Base-by-base conservation (phyloP, 768 basidiomycete genomes). In the Termitomyces sp. region DNA sequence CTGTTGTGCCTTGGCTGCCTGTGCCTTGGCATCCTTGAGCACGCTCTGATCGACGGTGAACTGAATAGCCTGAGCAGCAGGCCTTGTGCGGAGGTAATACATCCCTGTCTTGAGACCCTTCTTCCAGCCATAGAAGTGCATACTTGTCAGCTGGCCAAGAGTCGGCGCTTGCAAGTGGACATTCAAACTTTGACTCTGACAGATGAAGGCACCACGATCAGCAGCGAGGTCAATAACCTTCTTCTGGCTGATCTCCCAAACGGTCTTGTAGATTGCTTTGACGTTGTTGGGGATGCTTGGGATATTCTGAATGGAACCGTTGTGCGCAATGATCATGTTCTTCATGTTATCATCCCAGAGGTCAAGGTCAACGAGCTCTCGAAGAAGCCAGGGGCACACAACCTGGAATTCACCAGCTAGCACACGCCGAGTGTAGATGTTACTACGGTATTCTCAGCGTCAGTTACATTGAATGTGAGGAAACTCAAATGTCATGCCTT, bases 41-140 rank as follows among this genome's bases (percentile, higher is more conserved):
- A 90, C 72, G 37, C 74, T 80, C 68, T 90, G 87, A 68, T 96
- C 94, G 56, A 98, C 84, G 10, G 97, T 99, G 77, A 99, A 98
- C 74, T 99, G 93, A 68, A 96, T 95, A 49, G 97, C 97, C 65
- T 93, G 88, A 12, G 93, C 91, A 9, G 95, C 94, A 5, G 97
- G 92, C 51, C 92, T 83, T 35, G 97, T 98, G 53, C 97, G 84
- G 48, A 99, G 80, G 72, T 99, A 98, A 74, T 93, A 94, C 91
- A 96, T 95, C 62, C 96, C 97, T 1, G 97, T 99, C 83, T 99
- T 99, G 66, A 99, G 74, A 34, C 97, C 97, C 74, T 93, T 93
- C 82, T 96, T 96, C 97, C 97, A 98, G n/a, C 94, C 97, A 68
- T 98, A 98, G 78, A 95, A 96, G 71, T 95, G 93, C 93, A 94